Conservation (phyloP, 768 basidiomycete species). For the Daedalea quercina region DNA sequence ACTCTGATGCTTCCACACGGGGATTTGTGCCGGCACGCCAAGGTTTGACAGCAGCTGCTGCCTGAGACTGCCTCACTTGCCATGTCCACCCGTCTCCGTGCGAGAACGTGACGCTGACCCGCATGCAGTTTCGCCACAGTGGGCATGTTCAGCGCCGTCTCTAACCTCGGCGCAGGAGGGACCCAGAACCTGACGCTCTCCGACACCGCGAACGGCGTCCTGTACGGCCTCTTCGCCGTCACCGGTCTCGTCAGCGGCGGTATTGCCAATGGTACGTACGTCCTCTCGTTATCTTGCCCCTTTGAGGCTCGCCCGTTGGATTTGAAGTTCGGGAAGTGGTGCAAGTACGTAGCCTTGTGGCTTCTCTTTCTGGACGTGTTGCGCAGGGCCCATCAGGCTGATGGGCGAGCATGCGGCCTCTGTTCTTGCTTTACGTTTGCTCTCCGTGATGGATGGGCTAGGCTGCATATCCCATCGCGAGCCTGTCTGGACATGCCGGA, state of each 20-base stretch:
- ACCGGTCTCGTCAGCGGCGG: conserved; percentile 34
- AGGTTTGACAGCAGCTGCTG: too few species aligned
- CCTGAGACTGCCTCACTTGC: too few species aligned
- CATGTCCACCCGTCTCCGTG: background rate
- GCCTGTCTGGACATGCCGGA: too few species aligned
- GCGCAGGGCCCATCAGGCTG: background rate
- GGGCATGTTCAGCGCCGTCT: conserved; percentile 34
- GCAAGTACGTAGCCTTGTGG: too few species aligned
- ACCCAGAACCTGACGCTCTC: conserved; percentile 32
- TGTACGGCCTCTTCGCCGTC: conserved; percentile 37
- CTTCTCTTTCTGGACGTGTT: too few species aligned
- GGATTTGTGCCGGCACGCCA: too few species aligned
- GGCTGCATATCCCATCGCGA: too few species aligned
- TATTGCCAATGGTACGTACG: conserved; percentile 26
- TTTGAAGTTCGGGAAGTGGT: too few species aligned
- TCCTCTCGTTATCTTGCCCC: background rate
- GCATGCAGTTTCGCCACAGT: conserved; percentile 26
- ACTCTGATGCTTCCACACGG: too few species aligned
- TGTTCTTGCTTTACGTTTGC: too few species aligned
- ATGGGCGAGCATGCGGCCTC: background rate
- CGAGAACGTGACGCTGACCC: background rate
- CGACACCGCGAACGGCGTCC: conserved; percentile 33
- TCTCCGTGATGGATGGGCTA: too few species aligned
- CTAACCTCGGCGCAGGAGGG: conserved; percentile 33
- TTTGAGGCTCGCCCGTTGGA: too few species aligned